These are phyloP conservation scores for Vachellia collinsii DNA, from an alignment of 306 rosid genomes.

Conservation along the genomic window DNA sequence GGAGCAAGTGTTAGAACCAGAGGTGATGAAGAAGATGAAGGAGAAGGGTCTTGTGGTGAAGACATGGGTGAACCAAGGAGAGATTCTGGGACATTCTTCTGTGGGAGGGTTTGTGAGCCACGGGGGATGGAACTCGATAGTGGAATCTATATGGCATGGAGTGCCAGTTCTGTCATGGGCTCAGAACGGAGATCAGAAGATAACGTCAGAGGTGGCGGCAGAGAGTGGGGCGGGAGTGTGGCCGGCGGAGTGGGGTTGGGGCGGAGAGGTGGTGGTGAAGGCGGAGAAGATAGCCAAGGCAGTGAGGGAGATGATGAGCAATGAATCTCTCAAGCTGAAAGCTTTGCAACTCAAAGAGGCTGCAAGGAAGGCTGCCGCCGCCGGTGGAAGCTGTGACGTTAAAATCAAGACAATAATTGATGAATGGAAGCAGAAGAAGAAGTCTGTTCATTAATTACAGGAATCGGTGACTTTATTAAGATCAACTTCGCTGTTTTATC, in stretches of 20 bases:
- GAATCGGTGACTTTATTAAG: too few relatives aligned
- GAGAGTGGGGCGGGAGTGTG: constrained; percentile 50
- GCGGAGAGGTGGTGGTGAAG: constrained; percentile 21
- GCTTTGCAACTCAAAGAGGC: constrained; percentile 27
- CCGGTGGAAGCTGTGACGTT: constrained; percentile 45
- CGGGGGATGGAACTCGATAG: constrained; percentile 61
- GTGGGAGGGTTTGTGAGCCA: constrained; percentile 61
- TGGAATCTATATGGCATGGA: constrained; percentile 51
- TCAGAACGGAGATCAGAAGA: constrained; percentile 51
- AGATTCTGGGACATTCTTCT: constrained; percentile 43
- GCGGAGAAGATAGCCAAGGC: constrained; percentile 48
- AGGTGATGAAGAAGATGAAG: constrained; percentile 34
- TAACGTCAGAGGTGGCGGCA: constrained; percentile 38
- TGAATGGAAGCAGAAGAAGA: constrained; percentile 25
- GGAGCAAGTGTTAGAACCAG: constrained; percentile 24
- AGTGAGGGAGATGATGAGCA: constrained; percentile 50
- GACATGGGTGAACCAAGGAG: constrained; percentile 49
- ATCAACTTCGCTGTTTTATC: too few relatives aligned
- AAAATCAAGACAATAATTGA: constrained; percentile 13
- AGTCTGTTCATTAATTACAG: too few relatives aligned
- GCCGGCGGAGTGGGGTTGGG: constrained; percentile 5
- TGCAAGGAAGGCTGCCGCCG: constrained; percentile 37
- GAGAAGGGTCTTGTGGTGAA: constrained; percentile 50
- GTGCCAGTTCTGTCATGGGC: constrained; percentile 53
- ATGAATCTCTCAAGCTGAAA: constrained; percentile 30